Evolutionary conservation across 1,284 basidiomycete species (phyloP), one percentile per base, ranked within the genome.

Genomic region (Leccinum pachyderme): DNA sequence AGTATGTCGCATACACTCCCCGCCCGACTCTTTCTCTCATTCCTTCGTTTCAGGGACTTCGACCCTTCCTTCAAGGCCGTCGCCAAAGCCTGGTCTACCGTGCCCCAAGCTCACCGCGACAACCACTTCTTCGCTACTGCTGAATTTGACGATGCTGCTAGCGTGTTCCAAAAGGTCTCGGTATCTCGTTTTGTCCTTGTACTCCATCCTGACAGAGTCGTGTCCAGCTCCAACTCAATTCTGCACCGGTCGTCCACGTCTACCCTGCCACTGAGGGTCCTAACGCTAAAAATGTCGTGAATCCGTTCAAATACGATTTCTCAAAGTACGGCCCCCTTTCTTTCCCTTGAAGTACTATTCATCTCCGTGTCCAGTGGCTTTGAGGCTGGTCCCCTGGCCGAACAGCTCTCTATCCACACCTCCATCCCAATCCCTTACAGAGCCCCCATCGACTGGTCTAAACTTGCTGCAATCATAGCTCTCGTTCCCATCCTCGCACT

Each of bases 121-220:
- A 75, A 79, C 56, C 93, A 96, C 71, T 94, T 97, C 81, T 98
- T 97, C 67, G 95, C 86, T 12, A 87, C 85, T n/a, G 74, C 93
- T 35, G 95, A 98, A 72, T 97, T 96, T 68, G 82, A 88, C 60
- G 79, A 90, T 41, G 87, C 83, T 2, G 81, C 83, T 54, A 72
- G 75, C 3, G 79, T 93, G 35, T 98, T 95, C 75, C 84, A 90
- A 73, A 86, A 85, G 76, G 93, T 91, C 58, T 15, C n/a, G 11
- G n/a, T 24, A 5, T 6, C 39, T 8, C 13, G 44, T 25, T 24
- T 7, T 45, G 9, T 43, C 47, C 28, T n/a, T 49, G 29, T 39
- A 22, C n/a, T 41, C 41, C 22, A 47, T 46, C 51, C 53, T 59
- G 43, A 70, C 48, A n/a, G 18, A 18, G 5, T n/a, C 13, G 13